Base-by-base conservation (phyloP, 2,329 filamentous ascomycete species). In the Beauveria sp. region DNA sequence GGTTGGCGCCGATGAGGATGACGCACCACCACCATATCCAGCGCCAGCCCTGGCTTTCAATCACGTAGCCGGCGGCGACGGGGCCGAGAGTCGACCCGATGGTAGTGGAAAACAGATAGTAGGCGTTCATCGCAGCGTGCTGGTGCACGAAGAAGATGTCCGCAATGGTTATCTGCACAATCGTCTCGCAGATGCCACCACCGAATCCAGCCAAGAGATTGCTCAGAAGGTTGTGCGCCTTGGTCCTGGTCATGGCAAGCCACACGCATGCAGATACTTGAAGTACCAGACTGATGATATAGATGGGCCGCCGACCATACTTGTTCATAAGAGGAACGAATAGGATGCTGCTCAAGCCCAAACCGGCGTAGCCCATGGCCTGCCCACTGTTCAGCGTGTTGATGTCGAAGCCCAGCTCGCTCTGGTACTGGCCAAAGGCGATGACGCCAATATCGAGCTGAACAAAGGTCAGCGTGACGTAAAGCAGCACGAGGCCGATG, bases 131-230 rank as follows among this genome's bases (percentile, higher is more conserved):
- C 2, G 71, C 66, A 1, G 76, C 78, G 24, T 76, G 72, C 58
- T 81, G 70, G 56, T 81, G 78, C 4, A 80, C 72, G 62, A 81
- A 81, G 67, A 77, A 81, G 49, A 81, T 58, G 64, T 81, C 78
- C 12, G 74, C 73, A 12, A 80, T 73, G 0, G 78, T 80, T 68
- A 80, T 76, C 60, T 79, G 77, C 0, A 79, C 74, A 28, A 80
- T 68, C 0, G 71, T 70, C 65, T 81, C 78, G 30, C 69, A 70
- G 0, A 79, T 61, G 6, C 77, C 75, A 3, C 79, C 79, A 3
- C 74, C 67, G 22, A 79, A 69, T 42, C 79, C 76, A n/a, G 69
- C 69, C 18, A 81, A 49, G 0, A 77, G 64, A 63, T 80, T 78
- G 28, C 73, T 72, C 1, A 72, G 67, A 67, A 78, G 74, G 61